These are phyloP conservation scores for Populus alba DNA, from an alignment of 345 rosid genomes.

Conservation along the genomic window DNA sequence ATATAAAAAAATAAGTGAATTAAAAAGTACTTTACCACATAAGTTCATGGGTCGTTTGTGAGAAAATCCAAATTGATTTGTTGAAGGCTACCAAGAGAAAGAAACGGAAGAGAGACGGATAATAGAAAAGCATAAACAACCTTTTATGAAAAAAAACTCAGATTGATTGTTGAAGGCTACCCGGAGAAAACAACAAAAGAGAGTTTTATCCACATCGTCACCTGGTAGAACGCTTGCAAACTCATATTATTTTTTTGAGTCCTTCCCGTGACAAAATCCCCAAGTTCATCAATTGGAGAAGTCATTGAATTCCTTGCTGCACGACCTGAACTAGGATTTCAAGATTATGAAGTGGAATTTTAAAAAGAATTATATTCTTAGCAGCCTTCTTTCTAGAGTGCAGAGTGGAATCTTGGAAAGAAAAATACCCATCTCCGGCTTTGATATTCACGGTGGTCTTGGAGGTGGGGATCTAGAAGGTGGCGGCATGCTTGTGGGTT, in stretches of 20 bases:
- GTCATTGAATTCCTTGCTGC: slow-evolving; percentile 42
- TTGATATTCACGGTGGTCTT: slow-evolving; percentile 56
- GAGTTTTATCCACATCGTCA: slow-evolving; percentile 52
- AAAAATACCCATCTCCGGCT: slow-evolving; percentile 38
- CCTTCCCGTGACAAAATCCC: slow-evolving; percentile 60
- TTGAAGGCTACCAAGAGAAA: too few relatives aligned
- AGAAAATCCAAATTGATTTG: too few relatives aligned
- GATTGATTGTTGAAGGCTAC: too few relatives aligned
- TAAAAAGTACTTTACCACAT: too few relatives aligned
- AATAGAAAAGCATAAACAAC: too few relatives aligned
- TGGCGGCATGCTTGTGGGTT: slow-evolving; percentile 78
- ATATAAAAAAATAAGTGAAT: too few relatives aligned
- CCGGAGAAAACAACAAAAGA: slow-evolving; percentile 53
- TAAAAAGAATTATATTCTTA: slow-evolving; percentile 40
- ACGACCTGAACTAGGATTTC: slow-evolving; percentile 39
- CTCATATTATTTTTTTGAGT: slow-evolving; percentile 39
- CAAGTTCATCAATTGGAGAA: slow-evolving; percentile 72
- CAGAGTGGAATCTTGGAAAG: slow-evolving; percentile 11
- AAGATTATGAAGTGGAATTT: slow-evolving; percentile 46
- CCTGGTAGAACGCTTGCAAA: slow-evolving; percentile 39
- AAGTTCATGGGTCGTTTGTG: accelerated
- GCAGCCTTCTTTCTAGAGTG: slow-evolving; percentile 46
- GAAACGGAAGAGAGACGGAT: too few relatives aligned
- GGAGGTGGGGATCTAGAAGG: slow-evolving; percentile 97
- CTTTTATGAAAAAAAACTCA: too few relatives aligned